Base-by-base conservation (phyloP, 2,329 filamentous ascomycete genomes). In the Epichloe aotearoae region DNA sequence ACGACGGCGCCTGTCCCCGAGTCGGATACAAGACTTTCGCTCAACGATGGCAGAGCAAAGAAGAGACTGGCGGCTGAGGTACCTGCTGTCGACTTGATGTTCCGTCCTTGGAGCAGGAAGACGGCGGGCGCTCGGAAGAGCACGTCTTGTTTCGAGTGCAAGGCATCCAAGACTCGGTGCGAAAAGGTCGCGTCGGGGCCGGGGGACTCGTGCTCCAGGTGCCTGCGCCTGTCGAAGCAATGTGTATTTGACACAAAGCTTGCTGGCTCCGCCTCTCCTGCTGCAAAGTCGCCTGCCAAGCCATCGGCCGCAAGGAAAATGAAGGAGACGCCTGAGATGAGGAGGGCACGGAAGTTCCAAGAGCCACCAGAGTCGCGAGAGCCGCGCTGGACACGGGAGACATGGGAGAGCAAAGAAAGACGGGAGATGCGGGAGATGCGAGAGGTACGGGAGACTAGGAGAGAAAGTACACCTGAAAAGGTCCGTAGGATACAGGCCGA, bases 221-320 rank as follows among this genome's bases (percentile, higher is more conserved):
- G 50, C 30, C 12, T 47, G 10, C 50, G 50, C 19, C 26, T 47
- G 37, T 39, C 33, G 8, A 51, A 51, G 44, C 50, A 43, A n/a
- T 51, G 50, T 41, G n/a, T 51, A 12, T 51, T 51, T 37, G 50
- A 51, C 14, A 26, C 43, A 10, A 50, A 50, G 39, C n/a, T 17
- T 10, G 42, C 49, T 3, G 33, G 17, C 12, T n/a, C 8, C 5
- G 41, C 20, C 20, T 14, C 41, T 26, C 11, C 17, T 8, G 33
- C 17, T 12, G 17, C 17, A 4, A 46, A 46, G 5, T 23, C 44
- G 12, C n/a, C 43, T 4, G 49, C 20, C 3, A 50, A 41, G 42
- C 36, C 42, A 15, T 17, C 43, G 14, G 42, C 34, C 20, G 33
- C 46, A 5, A 47, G 12, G 19, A 40, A 19, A 3, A 36, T 17